Percentiles rank a stretch among this genome's conserved stretches.
phyloP scores from a whole-genome alignment of 2,329 filamentous ascomycete genomes.

The Hymenoscyphus fructigenus region DNA sequence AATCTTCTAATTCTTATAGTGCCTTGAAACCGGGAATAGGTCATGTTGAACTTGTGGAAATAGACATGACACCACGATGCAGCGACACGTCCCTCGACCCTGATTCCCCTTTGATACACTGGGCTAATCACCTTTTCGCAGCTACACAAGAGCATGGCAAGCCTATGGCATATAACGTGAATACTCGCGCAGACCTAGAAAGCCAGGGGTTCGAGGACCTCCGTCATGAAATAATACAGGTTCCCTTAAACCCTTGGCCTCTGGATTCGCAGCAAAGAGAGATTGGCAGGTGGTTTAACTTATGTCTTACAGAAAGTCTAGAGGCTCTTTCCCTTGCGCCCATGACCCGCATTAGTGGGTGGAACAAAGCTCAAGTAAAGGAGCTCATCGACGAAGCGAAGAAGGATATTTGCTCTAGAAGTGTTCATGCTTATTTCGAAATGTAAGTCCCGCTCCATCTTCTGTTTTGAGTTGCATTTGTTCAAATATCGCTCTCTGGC shows the following conservation, averaged over 20 bases:
- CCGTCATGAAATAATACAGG: constrained; percentile 63
- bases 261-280: constrained; percentile 62
- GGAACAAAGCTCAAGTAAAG: constrained; percentile 61
- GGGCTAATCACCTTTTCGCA: constrained; percentile 67
- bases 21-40: constrained; percentile 76
- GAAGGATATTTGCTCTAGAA: constrained; percentile 66
- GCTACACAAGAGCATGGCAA: constrained; percentile 66
- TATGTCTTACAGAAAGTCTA: constrained; percentile 71
- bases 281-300: constrained; percentile 80
- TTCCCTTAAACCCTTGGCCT: constrained; percentile 73
- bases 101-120: constrained; percentile 60
- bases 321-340: constrained; percentile 73
- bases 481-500: constrained; percentile 3
- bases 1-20: constrained; percentile 46
- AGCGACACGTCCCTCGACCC: constrained; percentile 62
- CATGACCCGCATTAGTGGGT: constrained; percentile 63
- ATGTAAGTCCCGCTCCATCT: constrained; percentile 56
- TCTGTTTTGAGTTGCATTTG: neutral
- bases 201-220: constrained; percentile 79
- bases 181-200: constrained; percentile 60
- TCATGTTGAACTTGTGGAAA: constrained; percentile 82
- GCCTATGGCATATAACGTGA: constrained; percentile 64
- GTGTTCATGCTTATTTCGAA: constrained; percentile 70
- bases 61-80: constrained; percentile 76
- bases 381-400: constrained; percentile 62